Conservation (phyloP, 2,329 filamentous ascomycete genomes). For the Sclerotinia trifoliorum region DNA sequence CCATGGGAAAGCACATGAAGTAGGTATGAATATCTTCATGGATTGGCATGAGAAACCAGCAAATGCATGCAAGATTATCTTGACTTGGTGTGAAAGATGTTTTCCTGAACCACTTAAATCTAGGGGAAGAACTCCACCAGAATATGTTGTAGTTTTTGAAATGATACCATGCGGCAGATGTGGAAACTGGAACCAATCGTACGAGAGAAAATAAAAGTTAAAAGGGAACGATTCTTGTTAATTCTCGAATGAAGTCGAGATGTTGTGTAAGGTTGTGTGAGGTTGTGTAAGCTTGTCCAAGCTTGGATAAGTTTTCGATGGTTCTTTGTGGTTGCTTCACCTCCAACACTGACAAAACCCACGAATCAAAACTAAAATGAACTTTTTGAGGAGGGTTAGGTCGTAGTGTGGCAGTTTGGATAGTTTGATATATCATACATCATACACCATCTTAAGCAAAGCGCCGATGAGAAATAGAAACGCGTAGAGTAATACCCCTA, state of each 20-base stretch:
- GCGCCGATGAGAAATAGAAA: neutral
- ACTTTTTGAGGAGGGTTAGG: too few species aligned
- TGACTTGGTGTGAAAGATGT: neutral
- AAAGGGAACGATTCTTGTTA: neutral
- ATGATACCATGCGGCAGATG: constrained; percentile 1
- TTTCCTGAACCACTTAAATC: constrained; percentile 8
- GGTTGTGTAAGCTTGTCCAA: neutral
- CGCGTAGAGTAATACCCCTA: neutral
- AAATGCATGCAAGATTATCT: constrained; percentile 16
- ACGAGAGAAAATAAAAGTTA: neutral
- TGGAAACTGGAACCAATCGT: neutral
- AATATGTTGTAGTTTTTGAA: neutral
- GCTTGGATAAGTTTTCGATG: neutral
- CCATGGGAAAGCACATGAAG: neutral
- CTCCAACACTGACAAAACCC: neutral
- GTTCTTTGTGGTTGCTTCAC: neutral
- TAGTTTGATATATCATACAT: too few species aligned
- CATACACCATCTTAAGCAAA: too few species aligned
- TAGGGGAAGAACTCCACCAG: constrained; percentile 2
- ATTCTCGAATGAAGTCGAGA: neutral
- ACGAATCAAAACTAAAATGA: too few species aligned
- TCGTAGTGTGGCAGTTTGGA: too few species aligned
- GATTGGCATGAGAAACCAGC: constrained; percentile 2
- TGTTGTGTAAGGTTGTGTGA: neutral
- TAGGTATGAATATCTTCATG: neutral